Evolutionary conservation across 2,329 filamentous ascomycete genomes (phyloP), one percentile per base, ranked within the genome.

Genomic region (Fusarium sp.): DNA sequence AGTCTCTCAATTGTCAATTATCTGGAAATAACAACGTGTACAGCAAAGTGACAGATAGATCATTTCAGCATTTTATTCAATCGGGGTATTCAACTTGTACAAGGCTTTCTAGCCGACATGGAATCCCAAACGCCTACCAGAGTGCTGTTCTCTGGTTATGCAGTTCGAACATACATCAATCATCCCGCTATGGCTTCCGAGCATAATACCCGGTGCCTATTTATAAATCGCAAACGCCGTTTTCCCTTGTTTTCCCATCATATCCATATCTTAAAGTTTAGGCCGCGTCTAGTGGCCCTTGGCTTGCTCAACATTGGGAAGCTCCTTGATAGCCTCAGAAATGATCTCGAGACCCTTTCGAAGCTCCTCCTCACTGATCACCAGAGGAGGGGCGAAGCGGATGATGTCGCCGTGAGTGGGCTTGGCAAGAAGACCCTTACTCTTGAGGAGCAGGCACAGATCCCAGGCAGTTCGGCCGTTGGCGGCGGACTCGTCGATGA

Each of bases 321-420:
- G 88, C 83, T 98, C 95, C 75, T 88, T 86, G 79, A 98, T 87
- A 19, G 96, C 92, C 80, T 95, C 91, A 71, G 91, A 88, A 80
- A 99, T 97, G 79, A 96, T 96, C 59, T 82, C 82, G 61, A 98
- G 82, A 3, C 96, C 93, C 80, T 91, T 89, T 76, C 91, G 88
- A 75, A 99, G 92, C 84, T 99, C 91, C 68, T 92, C 89, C 80
- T 98, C 95, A 32, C 92, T 95, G 79, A 99, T 98, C 74, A 99
- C 95, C 61, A 99, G 87, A 25, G 96, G 96, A 52, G 96, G 96
- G n/a, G 96, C 96, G 71, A 99, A 92, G 65, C 96, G 93, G 81
- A 99, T 99, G 82, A 99, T 98, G 84, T 98, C 98, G 80, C 97
- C 92, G 83, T 99, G 96, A 11, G 96, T 99, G 35, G 96, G 96